Conservation (phyloP, 2,329 filamentous ascomycete species). For the Fusarium nodosum region DNA sequence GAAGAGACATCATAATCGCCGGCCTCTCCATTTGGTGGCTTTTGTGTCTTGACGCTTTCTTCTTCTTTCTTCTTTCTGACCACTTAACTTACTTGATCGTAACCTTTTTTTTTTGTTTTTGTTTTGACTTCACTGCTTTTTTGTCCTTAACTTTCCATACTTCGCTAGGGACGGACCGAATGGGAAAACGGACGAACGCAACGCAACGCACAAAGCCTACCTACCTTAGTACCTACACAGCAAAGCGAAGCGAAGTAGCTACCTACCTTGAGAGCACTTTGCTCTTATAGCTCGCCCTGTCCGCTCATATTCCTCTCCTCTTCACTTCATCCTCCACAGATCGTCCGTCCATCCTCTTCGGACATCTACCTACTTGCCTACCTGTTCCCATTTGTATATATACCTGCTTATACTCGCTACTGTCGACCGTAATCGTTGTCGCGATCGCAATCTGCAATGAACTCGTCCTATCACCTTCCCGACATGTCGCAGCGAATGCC, state of each 20-base stretch:
- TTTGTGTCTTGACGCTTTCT: constrained; percentile 27
- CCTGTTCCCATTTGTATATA: constrained; percentile 2
- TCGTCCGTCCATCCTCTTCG: constrained; percentile 1
- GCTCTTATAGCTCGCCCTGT: constrained; percentile 38
- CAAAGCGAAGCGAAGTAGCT: constrained; percentile 15
- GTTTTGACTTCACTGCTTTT: constrained; percentile 15
- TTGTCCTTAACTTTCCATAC: constrained; percentile 17
- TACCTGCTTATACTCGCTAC: constrained; percentile 6
- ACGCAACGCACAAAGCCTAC: constrained; percentile 7
- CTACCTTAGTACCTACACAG: background rate
- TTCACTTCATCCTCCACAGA: constrained; percentile 22
- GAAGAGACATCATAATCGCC: constrained; percentile 24
- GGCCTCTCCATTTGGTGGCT: constrained; percentile 41
- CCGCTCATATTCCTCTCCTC: constrained; percentile 17
- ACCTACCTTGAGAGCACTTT: constrained; percentile 22
- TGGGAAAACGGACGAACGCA: constrained; percentile 2
- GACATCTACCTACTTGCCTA: constrained; percentile 7
- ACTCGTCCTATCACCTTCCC: constrained; percentile 51
- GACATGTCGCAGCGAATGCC: constrained; percentile 54
- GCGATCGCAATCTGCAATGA: constrained; percentile 45
- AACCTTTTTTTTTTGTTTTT: background rate
- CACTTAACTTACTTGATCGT: background rate
- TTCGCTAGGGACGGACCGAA: constrained; percentile 18
- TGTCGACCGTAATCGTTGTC: background rate
- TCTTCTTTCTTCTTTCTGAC: background rate